Conservation (phyloP, 257 asterid species). For the Scutellaria minor region DNA sequence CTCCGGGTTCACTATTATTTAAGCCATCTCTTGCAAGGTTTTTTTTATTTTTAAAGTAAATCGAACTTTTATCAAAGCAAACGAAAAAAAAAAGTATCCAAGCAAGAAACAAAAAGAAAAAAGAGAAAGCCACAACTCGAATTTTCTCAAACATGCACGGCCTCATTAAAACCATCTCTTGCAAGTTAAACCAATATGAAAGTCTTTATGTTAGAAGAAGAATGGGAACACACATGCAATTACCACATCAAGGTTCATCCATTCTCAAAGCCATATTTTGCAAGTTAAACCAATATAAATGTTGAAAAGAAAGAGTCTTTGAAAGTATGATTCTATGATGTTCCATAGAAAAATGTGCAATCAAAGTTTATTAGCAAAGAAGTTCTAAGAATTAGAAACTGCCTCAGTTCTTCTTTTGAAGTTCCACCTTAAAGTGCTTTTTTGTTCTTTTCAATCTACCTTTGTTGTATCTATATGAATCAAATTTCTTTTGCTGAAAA, state of each 20-base stretch:
- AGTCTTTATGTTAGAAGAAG: not conserved
- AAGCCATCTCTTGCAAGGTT: not conserved
- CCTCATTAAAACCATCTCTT: not conserved
- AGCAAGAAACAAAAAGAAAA: too few species aligned
- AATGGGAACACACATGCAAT: constrained; percentile 29
- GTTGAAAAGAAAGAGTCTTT: not conserved
- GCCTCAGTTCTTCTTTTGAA: not conserved
- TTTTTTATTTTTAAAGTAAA: too few species aligned
- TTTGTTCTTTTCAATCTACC: not conserved
- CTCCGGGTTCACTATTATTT: not conserved
- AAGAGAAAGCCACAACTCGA: not conserved
- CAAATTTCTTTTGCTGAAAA: not conserved
- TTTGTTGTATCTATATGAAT: not conserved
- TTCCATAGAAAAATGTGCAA: not conserved
- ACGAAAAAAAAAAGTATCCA: too few species aligned
- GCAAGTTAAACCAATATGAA: not conserved
- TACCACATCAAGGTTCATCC: constrained; percentile 11
- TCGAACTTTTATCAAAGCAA: too few species aligned
- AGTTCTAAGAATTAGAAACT: constrained; percentile 6
- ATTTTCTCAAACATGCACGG: too few species aligned
- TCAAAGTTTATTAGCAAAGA: constrained; percentile 13
- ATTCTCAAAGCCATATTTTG: constrained; percentile 22
- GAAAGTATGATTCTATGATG: not conserved
- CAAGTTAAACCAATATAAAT: not conserved
- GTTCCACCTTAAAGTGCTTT: not conserved